phyloP scores from a whole-genome alignment of 352 stramenopile genomes.

The Thraustochytrium sp. region DNA sequence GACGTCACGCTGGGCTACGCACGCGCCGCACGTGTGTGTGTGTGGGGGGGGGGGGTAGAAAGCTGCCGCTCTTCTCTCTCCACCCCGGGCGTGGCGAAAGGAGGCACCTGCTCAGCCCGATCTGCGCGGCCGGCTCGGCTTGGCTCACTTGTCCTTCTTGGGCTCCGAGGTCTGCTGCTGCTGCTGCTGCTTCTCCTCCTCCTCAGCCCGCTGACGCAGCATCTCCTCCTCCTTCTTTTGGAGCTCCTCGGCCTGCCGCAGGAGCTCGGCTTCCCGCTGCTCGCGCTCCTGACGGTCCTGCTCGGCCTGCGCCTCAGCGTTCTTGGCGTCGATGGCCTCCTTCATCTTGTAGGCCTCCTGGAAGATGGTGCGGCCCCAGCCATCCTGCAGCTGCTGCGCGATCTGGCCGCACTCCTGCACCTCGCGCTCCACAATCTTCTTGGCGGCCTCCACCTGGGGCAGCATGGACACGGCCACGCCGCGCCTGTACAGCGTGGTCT shows the following conservation, averaged over 20 bases:
- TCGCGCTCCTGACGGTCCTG: background rate
- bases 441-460: constrained; percentile 13
- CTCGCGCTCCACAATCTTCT: constrained; percentile 5
- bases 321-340: background rate
- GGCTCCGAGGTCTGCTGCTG: background rate
- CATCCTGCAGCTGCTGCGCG: background rate
- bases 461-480: constrained; percentile 35
- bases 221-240: constrained; percentile 27
- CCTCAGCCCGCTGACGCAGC: background rate
- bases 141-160: background rate
- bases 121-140: no score
- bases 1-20: no score
- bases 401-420: constrained; percentile 26
- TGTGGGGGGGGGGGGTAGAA: no score
- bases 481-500: constrained; percentile 27
- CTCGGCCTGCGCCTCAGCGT: background rate
- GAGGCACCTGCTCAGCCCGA: no score
- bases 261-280: background rate
- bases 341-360: constrained; percentile 36
- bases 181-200: background rate
- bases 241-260: background rate
- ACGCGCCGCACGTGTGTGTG: no score
- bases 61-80: no score
- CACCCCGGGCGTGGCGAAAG: no score
- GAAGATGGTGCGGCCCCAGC: constrained; percentile 34